These are phyloP conservation scores for Geotrichum histeridarum DNA, from an alignment of 1,139 yeast genomes.

Conservation along the genomic window DNA sequence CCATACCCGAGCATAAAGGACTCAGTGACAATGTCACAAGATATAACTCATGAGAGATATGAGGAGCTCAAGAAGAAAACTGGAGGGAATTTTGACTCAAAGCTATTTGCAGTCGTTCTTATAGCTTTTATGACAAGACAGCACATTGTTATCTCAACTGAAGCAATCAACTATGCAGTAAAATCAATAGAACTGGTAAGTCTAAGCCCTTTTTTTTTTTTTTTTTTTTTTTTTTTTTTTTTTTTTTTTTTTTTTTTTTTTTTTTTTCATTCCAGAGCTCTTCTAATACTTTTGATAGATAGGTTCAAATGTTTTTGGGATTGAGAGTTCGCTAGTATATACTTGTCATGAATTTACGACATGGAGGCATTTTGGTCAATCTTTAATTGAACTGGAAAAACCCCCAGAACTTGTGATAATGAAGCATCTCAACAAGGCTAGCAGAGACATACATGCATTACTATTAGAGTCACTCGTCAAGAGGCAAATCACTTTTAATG, in stretches of 20 bases:
- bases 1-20: no score
- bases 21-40: no score
- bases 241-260: neutral
- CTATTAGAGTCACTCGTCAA: slow-evolving; percentile 26
- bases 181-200: slow-evolving; percentile 23
- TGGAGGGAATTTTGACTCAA: neutral
- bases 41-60: neutral
- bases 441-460: slow-evolving; percentile 28
- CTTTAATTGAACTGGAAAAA: neutral
- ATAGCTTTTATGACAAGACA: slow-evolving; percentile 29
- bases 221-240: neutral
- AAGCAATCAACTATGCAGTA: slow-evolving; percentile 22
- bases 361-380: slow-evolving; percentile 12
- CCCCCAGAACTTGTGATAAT: slow-evolving; percentile 25
- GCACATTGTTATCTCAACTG: slow-evolving; percentile 29
- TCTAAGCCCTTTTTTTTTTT: neutral
- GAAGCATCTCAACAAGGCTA: slow-evolving; percentile 29
- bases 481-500: neutral
- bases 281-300: slow-evolving; percentile 1
- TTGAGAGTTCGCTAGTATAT: neutral
- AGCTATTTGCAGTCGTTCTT: neutral
- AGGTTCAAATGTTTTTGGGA: slow-evolving; percentile 15
- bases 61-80: slow-evolving; percentile 12
- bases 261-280: no score
- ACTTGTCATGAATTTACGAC: slow-evolving; percentile 12